Conservation (phyloP, 768 basidiomycete genomes). For the Suillus plorans region DNA sequence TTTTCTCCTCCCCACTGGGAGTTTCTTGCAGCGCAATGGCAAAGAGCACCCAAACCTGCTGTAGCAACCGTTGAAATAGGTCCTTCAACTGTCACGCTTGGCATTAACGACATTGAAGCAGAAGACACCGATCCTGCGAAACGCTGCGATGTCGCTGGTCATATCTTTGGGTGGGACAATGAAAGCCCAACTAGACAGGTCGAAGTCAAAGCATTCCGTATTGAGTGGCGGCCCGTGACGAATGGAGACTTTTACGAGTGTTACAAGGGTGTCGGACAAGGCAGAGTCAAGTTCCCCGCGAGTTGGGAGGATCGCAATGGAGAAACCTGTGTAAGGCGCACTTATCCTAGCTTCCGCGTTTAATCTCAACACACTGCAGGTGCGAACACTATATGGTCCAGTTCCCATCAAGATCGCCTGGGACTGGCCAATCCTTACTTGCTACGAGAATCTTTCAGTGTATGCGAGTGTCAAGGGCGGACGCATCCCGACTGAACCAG, state of each 20-base stretch:
- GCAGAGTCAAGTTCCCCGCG: slow-evolving; percentile 54
- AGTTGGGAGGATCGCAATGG: slow-evolving; percentile 69
- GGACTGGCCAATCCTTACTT: slow-evolving; percentile 85
- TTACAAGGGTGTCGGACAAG: slow-evolving; percentile 46
- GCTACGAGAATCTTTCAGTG: slow-evolving; percentile 72
- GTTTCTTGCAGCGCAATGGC: slow-evolving; percentile 48
- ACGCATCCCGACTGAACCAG: slow-evolving; percentile 86
- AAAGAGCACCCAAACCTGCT: slow-evolving; percentile 41
- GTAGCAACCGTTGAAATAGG: slow-evolving; percentile 54
- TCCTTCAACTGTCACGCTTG: slow-evolving; percentile 60
- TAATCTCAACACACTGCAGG: slow-evolving; percentile 34
- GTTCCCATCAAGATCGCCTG: slow-evolving; percentile 72
- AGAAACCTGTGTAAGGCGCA: slow-evolving; percentile 44
- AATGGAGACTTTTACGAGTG: slow-evolving; percentile 84
- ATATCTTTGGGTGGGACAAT: slow-evolving; percentile 95
- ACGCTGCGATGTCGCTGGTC: slow-evolving; percentile 41
- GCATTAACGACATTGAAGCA: slow-evolving; percentile 80
- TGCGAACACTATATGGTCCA: slow-evolving; percentile 87
- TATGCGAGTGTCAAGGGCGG: slow-evolving; percentile 91
- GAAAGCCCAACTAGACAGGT: slow-evolving; percentile 71
- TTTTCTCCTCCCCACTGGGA: slow-evolving; percentile 76
- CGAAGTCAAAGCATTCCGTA: slow-evolving; percentile 66
- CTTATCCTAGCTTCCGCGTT: neutral
- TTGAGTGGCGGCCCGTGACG: slow-evolving; percentile 84
- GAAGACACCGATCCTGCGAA: slow-evolving; percentile 49